Base-by-base conservation (phyloP, 1,284 basidiomycete genomes). In the Amanita bisporigera region DNA sequence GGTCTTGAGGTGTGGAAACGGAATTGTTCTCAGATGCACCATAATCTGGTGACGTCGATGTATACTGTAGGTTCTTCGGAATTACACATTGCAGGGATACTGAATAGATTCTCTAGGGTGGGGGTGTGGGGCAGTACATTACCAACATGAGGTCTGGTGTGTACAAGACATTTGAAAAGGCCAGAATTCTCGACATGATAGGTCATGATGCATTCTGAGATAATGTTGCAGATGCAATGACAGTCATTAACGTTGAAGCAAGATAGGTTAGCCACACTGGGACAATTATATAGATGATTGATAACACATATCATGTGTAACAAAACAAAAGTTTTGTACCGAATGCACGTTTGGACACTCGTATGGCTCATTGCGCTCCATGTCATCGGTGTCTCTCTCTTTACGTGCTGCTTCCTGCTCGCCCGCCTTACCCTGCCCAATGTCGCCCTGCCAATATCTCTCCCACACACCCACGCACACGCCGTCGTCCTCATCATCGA, bases 401-500 rank as follows among this genome's bases (percentile, higher is more conserved):
- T 97, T 81, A 93, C 92, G 0, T 86, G 89, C 58, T 96, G 96
- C 7, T 98, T 98, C 79, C 88, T 98, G 33, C 85, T 98, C 64
- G 93, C 90, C 43, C 88, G 96, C 17, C 82, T 95, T 0, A 88
- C 96, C 1, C 88, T 97, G 12, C 84, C 91, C 4, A 81, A 93
- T 65, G 90, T 70, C 70, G 78, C 0, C 75, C 82, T 33, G 80
- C 84, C 11, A 73, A 75, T 21, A 88, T 86, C 67, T 84, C 83
- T 1, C 76, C 94, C 1, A 76, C 83, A 0, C 82, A 93, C 91
- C 0, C 93, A 96, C 81, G 86, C 86, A 70, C 89, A 93, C 71
- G 92, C 93, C 10, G 86, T 99, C 40, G 70, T 99, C 38, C 84
- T 99, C 73, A 88, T 99, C 67, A 93, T 99, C 70, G 98, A 99